Evolutionary conservation across 805 yeast genomes (phyloP), one percentile per base, ranked within the genome.

Genomic region (Cyberlindnera galapagoensis): DNA sequence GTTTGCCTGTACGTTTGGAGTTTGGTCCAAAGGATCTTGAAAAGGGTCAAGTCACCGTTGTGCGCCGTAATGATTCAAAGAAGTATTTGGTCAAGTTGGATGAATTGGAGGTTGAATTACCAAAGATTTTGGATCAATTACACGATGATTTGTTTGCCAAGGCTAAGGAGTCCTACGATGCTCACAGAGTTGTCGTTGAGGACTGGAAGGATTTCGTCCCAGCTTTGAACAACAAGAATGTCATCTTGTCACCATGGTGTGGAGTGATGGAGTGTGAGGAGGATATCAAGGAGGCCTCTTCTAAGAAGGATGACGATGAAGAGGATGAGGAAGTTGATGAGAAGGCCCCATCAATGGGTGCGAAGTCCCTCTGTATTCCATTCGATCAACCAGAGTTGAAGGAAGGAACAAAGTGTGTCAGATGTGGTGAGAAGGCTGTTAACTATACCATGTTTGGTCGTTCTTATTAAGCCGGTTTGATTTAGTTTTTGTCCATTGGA

Each of bases 291-390:
- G 95, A 88, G 29, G 69, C 85, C 27, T 86, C 94, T 26, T 69
- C 76, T 26, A 78, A 71, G 61, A 75, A 79, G 55, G 82, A 80
- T 56, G 79, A 76, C 49, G 82, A 86, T 46, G 90, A 81, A 42
- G 94, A 83, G 46, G 85, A 76, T 47, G 95, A 83, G 60, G 95
- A 83, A 59, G 80, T 69, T 30, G 99, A 92, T 57, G 97, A 92
- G 55, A 82, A 84, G 60, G 86, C 98, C 16, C 99, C 99, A 57
- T 78, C 94, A 32, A 92, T 92, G 99, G 99, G 99, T 56, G 99
- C 99, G 46, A 92, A 92, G 70, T 82, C 95, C 14, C 71, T 92
- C 62, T 92, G 99, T 74, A 88, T 88, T 59, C 98, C 98, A 45
- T 79, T 78, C 55, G 82, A 84, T 24, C 97, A 90, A 68, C 96